A percentile compares a stretch with the other conserved stretches of the same genome.
Conservation (phyloP, 2,329 filamentous ascomycete species). For the Didymella pinodella region DNA sequence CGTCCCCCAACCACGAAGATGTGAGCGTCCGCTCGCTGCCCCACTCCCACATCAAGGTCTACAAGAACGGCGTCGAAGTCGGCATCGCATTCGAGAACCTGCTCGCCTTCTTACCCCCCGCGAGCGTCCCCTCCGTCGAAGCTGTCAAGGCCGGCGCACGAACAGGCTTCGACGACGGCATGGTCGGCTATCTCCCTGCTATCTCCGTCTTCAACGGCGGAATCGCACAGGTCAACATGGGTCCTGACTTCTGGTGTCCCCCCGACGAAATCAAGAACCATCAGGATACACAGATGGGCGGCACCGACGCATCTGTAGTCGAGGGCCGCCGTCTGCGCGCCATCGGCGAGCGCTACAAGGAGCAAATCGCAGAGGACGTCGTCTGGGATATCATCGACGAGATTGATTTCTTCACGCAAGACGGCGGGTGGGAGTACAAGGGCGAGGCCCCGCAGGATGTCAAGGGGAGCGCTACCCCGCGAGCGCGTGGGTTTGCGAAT, state of each 20-base stretch:
- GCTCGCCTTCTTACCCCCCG: conserved; percentile 88
- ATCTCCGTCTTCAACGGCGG: conserved; percentile 92
- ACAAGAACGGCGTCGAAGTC: conserved; percentile 88
- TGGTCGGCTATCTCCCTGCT: conserved; percentile 94
- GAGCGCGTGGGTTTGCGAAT: conserved; percentile 49
- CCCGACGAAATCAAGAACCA: conserved; percentile 55
- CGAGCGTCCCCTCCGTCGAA: conserved; percentile 75
- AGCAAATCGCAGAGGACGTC: conserved; percentile 94
- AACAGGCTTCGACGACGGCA: conserved; percentile 90
- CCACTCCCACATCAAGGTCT: conserved; percentile 83
- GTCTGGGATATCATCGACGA: conserved; percentile 95
- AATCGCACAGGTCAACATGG: conserved; percentile 92
- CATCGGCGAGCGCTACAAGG: conserved; percentile 80
- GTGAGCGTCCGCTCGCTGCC: conserved; percentile 86
- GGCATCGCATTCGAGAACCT: conserved; percentile 89
- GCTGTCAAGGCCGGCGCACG: conserved; percentile 76
- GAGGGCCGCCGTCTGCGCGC: conserved; percentile 59
- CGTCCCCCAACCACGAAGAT: conserved; percentile 74
- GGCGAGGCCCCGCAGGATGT: conserved; percentile 46
- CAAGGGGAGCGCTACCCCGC: conserved; percentile 47
- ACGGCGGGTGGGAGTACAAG: conserved; percentile 59
- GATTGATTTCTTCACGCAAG: conserved; percentile 85
- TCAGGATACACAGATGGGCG: neutral
- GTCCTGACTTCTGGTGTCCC: conserved; percentile 89
- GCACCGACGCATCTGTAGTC: neutral